Percentiles rank a stretch among this genome's conserved stretches.
phyloP scores from a whole-genome alignment of 495 filamentous ascomycete species.

The Aspergillus sparsus region DNA sequence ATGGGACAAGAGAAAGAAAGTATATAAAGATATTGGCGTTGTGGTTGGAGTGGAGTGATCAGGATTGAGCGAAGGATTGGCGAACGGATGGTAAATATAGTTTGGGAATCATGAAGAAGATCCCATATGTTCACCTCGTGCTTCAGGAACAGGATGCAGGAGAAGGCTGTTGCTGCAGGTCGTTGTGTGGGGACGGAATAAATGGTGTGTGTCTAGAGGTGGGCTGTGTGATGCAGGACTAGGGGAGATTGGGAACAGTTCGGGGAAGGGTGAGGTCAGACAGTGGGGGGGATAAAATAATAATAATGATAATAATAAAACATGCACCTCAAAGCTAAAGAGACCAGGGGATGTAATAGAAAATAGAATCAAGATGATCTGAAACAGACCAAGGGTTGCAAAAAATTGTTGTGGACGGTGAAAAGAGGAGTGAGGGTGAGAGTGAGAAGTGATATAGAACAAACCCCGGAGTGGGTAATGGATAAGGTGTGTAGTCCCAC shows the following conservation, averaged over 20 bases:
- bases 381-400: conserved; percentile 15
- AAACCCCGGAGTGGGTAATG: conserved; percentile 15
- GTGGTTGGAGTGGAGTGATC: conserved; percentile 21
- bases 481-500: conserved; percentile 5
- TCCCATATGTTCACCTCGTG: conserved; percentile 19
- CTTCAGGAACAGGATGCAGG: conserved; percentile 19
- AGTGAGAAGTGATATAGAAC: conserved; percentile 13
- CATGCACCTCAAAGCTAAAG: no score
- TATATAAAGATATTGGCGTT: conserved; percentile 10
- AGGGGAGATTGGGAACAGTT: conserved; percentile 19
- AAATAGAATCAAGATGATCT: conserved; percentile 15
- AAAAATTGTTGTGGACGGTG: neutral
- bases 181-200: conserved; percentile 24
- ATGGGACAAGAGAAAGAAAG: conserved; percentile 11
- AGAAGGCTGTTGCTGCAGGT: conserved; percentile 11
- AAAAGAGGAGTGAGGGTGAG: conserved; percentile 2
- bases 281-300: conserved; percentile 8
- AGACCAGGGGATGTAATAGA: neutral
- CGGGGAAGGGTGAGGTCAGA: conserved; percentile 18
- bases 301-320: conserved; percentile 1
- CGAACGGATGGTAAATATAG: conserved; percentile 28
- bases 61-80: conserved; percentile 24
- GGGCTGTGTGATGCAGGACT: conserved; percentile 29
- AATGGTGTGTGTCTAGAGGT: conserved; percentile 21
- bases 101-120: conserved; percentile 23